Evolutionary conservation across 2,329 filamentous ascomycete genomes (phyloP).

Genomic region (Monascus ruber): DNA sequence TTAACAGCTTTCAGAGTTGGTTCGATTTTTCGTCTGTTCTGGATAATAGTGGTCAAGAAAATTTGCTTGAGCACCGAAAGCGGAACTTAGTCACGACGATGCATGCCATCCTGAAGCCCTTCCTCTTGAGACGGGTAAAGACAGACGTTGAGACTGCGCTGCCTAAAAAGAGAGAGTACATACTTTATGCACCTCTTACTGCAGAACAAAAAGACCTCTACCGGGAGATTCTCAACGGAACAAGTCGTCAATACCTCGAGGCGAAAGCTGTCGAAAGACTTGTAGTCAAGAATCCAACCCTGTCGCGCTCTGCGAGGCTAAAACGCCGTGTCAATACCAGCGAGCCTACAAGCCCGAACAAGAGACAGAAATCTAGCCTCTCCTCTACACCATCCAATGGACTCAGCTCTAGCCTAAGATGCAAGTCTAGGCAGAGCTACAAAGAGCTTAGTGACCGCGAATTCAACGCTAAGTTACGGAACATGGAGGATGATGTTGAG

Average conservation of each 20-base stretch:
- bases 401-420: conserved; percentile 39
- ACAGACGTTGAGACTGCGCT: conserved; percentile 82
- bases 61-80: conserved; percentile 68
- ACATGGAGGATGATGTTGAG: conserved; percentile 43
- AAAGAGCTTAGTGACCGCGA: conserved; percentile 68
- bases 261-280: conserved; percentile 41
- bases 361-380: conserved; percentile 64
- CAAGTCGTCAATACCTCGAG: conserved; percentile 41
- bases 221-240: conserved; percentile 71
- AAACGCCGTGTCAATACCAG: conserved; percentile 47
- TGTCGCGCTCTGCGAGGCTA: conserved; percentile 33
- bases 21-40: conserved; percentile 93
- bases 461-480: conserved; percentile 60
- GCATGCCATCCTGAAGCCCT: conserved; percentile 83
- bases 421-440: conserved; percentile 46
- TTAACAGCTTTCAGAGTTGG: conserved; percentile 88
- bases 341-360: conserved; percentile 42
- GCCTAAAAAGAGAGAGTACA: conserved; percentile 95
- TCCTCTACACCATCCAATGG: conserved; percentile 59
- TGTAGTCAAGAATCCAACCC: conserved; percentile 23
- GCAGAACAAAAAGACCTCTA: conserved; percentile 86
- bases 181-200: conserved; percentile 86
- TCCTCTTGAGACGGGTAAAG: conserved; percentile 79
- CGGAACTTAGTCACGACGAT: conserved; percentile 75
- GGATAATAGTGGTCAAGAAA: conserved; percentile 66